Percentiles rank a stretch among this genome's conserved stretches.
phyloP scores from a whole-genome alignment of 805 yeast species.

The Kazachstania martiniae region DNA sequence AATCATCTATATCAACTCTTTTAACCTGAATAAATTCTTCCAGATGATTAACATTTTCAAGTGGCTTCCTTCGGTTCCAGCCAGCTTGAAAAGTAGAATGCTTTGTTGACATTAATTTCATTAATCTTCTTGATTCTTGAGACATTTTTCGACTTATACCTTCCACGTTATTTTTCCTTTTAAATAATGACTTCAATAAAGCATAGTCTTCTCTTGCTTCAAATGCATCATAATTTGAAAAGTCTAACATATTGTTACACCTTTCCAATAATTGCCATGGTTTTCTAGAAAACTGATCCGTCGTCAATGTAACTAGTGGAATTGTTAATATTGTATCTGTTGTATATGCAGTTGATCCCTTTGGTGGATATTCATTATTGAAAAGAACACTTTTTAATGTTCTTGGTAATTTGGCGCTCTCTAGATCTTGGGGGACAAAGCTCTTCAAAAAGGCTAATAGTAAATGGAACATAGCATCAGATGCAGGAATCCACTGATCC shows the following conservation, averaged over 20 bases:
- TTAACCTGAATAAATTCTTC: conserved; percentile 32
- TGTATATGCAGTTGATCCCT: conserved; percentile 28
- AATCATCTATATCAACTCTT: conserved; percentile 70
- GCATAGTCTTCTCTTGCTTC: conserved; percentile 72
- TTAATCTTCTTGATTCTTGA: conserved; percentile 55
- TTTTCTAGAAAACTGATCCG: conserved; percentile 34
- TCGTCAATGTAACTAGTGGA: conserved; percentile 51
- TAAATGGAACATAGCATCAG: conserved; percentile 79
- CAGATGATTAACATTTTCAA: conserved; percentile 13
- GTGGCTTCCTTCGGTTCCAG: conserved; percentile 28
- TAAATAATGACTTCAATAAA: conserved; percentile 60
- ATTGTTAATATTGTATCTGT: conserved; percentile 39
- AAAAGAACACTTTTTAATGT: conserved; percentile 55
- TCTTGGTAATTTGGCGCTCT: conserved; percentile 44
- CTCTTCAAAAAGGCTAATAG: conserved; percentile 67
- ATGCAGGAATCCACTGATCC: conserved; percentile 66
- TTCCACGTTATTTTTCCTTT: conserved; percentile 38
- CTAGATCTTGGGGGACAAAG: conserved; percentile 58
- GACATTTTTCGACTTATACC: conserved; percentile 57
- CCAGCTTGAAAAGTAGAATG: conserved; percentile 33
- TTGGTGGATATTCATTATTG: conserved; percentile 69
- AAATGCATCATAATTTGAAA: conserved; percentile 59
- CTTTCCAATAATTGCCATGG: conserved; percentile 52
- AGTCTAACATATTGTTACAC: conserved; percentile 48
- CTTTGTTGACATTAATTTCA: conserved; percentile 31